Evolutionary conservation across 805 yeast genomes (phyloP).

Genomic region (Babjeviella inositovora): DNA sequence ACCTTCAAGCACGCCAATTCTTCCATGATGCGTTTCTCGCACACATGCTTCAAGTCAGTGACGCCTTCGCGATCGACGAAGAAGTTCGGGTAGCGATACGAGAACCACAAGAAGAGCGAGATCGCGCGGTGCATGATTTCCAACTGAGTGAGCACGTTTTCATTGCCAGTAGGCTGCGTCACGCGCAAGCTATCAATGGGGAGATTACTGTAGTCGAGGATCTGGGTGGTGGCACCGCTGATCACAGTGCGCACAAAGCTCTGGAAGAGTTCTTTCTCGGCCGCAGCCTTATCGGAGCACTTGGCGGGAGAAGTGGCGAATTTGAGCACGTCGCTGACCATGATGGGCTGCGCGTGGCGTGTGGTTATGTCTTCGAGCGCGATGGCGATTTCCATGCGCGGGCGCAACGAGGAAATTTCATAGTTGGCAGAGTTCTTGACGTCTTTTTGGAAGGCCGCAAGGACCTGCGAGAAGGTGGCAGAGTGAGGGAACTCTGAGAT

Average conservation of each 20-base stretch:
- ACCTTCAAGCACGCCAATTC: too few species aligned
- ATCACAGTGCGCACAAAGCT: constrained; percentile 40
- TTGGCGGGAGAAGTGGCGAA: constrained; percentile 51
- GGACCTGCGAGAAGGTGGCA: constrained; percentile 25
- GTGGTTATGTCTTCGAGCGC: constrained; percentile 24
- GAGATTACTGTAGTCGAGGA: constrained; percentile 28
- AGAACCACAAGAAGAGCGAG: constrained; percentile 67
- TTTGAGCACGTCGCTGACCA: constrained; percentile 39
- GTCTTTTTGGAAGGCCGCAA: constrained; percentile 28
- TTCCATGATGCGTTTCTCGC: constrained; percentile 45
- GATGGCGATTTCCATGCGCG: constrained; percentile 20
- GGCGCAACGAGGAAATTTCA: constrained; percentile 18
- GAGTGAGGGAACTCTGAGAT: constrained; percentile 42
- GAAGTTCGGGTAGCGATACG: constrained; percentile 71
- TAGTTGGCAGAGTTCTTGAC: constrained; percentile 11
- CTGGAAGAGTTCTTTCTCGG: constrained; percentile 22
- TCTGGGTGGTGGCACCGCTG: constrained; percentile 30
- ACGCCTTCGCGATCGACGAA: constrained; percentile 72
- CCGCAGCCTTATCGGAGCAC: constrained; percentile 13
- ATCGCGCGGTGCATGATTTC: constrained; percentile 59
- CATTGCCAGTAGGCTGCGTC: constrained; percentile 7
- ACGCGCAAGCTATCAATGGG: constrained; percentile 7
- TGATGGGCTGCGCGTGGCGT: constrained; percentile 9
- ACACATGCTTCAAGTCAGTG: constrained; percentile 43
- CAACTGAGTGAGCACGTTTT: constrained; percentile 9